Conservation (phyloP, 148 eudicot genomes). For the Pharnaceum exiguum region DNA sequence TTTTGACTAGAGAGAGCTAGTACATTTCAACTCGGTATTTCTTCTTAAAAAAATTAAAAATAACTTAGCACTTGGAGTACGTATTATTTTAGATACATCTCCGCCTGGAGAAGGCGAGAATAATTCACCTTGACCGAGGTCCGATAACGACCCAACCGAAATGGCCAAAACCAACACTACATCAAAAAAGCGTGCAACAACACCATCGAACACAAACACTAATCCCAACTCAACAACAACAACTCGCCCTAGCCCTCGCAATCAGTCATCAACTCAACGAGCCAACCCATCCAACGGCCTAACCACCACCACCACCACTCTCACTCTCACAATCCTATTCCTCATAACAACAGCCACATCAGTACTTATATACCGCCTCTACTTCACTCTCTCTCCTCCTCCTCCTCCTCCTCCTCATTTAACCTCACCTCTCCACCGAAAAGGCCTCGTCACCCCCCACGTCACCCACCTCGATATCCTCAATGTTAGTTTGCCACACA, state of each 20-base stretch:
- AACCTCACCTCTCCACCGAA: slow-evolving; percentile 13
- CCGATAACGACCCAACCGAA: too few relatives aligned
- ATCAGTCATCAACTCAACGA: slow-evolving; percentile 16
- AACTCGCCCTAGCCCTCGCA: slow-evolving; percentile 34
- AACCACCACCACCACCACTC: slow-evolving; percentile 2
- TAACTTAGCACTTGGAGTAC: too few relatives aligned
- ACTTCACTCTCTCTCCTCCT: slow-evolving; percentile 13
- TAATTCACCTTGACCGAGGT: too few relatives aligned
- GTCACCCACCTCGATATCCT: slow-evolving; percentile 50
- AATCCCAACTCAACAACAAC: slow-evolving; percentile 27
- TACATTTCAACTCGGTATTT: too few relatives aligned
- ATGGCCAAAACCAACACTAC: too few relatives aligned
- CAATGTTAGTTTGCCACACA: slow-evolving; percentile 32
- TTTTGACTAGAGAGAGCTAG: too few relatives aligned
- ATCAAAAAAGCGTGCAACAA: too few relatives aligned
- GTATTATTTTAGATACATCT: too few relatives aligned
- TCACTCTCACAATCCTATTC: slow-evolving; percentile 27
- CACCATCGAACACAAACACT: slow-evolving; percentile 37
- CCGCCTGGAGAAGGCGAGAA: too few relatives aligned
- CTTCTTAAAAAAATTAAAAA: too few relatives aligned
- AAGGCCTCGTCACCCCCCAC: slow-evolving; percentile 42
- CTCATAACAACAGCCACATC: slow-evolving; percentile 34
- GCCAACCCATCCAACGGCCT: not conserved
- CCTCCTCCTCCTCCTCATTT: too few relatives aligned
- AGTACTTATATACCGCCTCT: slow-evolving; percentile 31